Evolutionary conservation across 352 stramenopile genomes (phyloP), one percentile per base, ranked within the genome.

Genomic region (Phytophthora pseudosyringae): DNA sequence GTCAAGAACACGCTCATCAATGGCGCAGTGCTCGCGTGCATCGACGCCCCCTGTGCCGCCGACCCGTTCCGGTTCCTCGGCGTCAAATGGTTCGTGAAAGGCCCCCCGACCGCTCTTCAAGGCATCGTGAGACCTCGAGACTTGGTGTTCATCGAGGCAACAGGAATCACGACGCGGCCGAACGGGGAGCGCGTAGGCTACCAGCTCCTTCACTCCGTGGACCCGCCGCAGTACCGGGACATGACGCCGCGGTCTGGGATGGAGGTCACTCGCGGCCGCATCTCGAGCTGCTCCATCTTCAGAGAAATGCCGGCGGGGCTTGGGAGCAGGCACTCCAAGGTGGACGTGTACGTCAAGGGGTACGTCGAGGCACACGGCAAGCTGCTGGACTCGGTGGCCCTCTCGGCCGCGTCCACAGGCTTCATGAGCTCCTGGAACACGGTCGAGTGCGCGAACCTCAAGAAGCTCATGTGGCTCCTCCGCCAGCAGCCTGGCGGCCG

Each of bases 391-490:
- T 71, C 61, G 8, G 68, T 83, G 21, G 62, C 74, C 4, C 69
- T 86, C n/a, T 71, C 75, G 13, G 62, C 64, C 5, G 74, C 74
- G 11, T 78, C 76, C 10, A 85, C 61, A 21, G 73, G 71, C 3
- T 76, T 80, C 28, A 59, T 80, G 18, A 82, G 71, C 50, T 81
- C 69, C 12, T 84, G 76, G 76, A 85, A 85, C 39, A 46, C 71
- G 5, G 60, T 82, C 36, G 73, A 81, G 52, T 80, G 67, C 44
- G 71, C 67, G 13, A 68, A 81, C 29, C 53, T 76, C 31, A 82
- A 82, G 46, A 86, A 86, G 51, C 66, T 83, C 43, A 73, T 80
- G 71, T 87, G 73, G 75, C 69, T 40, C 28, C 69, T 75, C 18
- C 62, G 63, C 29, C 62, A 66, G 18, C 58, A 62, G 26, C 50